phyloP scores from a whole-genome alignment of 2,329 filamentous ascomycete genomes.

The Aspergillus arachidicola region DNA sequence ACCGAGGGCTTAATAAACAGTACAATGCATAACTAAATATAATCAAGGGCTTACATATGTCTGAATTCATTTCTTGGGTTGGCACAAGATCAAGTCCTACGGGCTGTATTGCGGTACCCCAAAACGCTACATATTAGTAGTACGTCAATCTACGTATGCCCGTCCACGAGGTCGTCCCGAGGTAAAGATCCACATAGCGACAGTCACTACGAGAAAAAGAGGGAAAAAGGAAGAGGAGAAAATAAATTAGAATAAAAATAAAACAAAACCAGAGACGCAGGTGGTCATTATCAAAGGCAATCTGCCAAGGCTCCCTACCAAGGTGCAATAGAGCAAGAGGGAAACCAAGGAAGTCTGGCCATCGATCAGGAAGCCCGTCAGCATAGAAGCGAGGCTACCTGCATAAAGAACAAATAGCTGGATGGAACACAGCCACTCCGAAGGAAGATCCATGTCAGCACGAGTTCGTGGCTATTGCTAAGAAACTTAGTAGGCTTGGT shows the following conservation, averaged over 20 bases:
- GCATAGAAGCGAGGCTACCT: constrained; percentile 8
- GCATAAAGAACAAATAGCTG: not conserved
- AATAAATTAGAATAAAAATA: not conserved
- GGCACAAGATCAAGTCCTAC: not conserved
- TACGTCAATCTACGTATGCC: not conserved
- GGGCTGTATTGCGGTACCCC: not conserved
- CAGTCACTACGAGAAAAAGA: not conserved
- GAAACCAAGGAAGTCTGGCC: not conserved
- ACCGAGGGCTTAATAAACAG: not conserved
- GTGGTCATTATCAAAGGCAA: not conserved
- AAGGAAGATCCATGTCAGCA: constrained; percentile 9
- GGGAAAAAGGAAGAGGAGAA: not conserved
- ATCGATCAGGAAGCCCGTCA: constrained; percentile 2
- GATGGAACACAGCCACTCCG: constrained; percentile 16
- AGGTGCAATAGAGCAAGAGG: not conserved
- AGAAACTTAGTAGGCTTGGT: not conserved
- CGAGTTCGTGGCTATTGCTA: not conserved
- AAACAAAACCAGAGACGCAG: not conserved
- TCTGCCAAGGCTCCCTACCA: not conserved
- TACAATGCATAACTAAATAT: not conserved
- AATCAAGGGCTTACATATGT: not conserved
- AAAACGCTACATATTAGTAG: not conserved
- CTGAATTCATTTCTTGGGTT: not conserved
- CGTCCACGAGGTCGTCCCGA: not conserved
- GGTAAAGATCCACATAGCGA: not conserved